A percentile compares a stretch with the other conserved stretches of the same genome.
These are phyloP conservation scores for Micractinium conductrix DNA, from an alignment of 139 green algal genomes.

Conservation along the genomic window DNA sequence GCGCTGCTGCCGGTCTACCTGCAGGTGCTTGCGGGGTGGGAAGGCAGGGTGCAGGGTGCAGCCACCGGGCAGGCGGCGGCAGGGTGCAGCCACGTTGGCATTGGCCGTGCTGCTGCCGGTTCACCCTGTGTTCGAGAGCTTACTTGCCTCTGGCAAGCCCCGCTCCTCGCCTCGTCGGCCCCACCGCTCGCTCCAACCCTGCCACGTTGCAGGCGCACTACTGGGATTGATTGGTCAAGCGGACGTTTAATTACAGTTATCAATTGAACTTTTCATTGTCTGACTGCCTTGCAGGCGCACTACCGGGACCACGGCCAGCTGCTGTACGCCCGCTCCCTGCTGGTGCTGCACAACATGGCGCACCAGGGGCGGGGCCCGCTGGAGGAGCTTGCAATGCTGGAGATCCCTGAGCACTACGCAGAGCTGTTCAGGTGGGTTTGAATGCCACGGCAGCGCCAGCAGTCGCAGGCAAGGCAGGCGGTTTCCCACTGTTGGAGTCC, in stretches of 20 bases:
- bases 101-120: no score
- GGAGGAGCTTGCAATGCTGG: conserved; percentile 77
- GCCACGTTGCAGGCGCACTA: no score
- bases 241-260: no score
- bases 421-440: conserved; percentile 10
- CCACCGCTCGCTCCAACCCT: no score
- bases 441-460: no score
- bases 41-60: neutral
- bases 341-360: conserved; percentile 95
- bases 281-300: conserved; percentile 76
- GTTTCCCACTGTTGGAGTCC: no score
- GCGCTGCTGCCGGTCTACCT: conserved; percentile 92
- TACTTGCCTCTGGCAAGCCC: no score
- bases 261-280: neutral
- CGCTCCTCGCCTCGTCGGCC: no score
- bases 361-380: conserved; percentile 92
- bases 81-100: no score
- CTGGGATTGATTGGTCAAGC: no score
- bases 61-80: no score
- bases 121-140: no score
- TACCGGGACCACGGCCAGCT: conserved; percentile 95
- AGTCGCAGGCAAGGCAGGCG: neutral
- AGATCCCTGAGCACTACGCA: conserved; percentile 80
- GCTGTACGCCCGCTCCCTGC: conserved; percentile 82
- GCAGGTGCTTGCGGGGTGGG: neutral